Evolutionary conservation across 495 filamentous ascomycete genomes (phyloP).

Genomic region (Aspergillus olivimuriae): DNA sequence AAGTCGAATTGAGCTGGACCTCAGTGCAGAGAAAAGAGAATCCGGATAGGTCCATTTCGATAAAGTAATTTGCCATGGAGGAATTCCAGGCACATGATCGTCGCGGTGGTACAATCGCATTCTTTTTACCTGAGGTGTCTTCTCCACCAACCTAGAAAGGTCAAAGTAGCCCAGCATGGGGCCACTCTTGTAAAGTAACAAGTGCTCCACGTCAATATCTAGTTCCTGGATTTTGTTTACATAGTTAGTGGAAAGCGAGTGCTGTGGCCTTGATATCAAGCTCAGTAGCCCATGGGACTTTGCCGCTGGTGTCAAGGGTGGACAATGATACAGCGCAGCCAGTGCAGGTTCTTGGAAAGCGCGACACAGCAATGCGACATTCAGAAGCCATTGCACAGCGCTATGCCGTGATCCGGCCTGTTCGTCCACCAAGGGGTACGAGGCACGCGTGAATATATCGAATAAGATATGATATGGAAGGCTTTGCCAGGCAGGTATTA

Average conservation of each 20-base stretch:
- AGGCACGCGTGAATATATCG: conserved; percentile 61
- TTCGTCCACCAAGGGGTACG: conserved; percentile 53
- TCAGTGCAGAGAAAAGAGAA: conserved; percentile 50
- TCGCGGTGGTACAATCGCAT: conserved; percentile 36
- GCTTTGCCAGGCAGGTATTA: conserved; percentile 59
- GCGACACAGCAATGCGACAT: conserved; percentile 54
- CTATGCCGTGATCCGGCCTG: conserved; percentile 22
- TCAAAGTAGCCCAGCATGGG: conserved; percentile 43
- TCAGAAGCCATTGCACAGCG: conserved; percentile 55
- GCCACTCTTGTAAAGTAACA: conserved; percentile 38
- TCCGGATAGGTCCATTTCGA: conserved; percentile 60
- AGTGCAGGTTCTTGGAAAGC: conserved; percentile 69
- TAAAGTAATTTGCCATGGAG: conserved; percentile 16
- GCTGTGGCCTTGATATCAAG: conserved; percentile 38
- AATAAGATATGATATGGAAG: conserved; percentile 69
- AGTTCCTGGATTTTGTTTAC: conserved; percentile 63
- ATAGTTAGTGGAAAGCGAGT: conserved; percentile 46
- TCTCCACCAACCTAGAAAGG: conserved; percentile 32
- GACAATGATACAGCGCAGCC: conserved; percentile 63
- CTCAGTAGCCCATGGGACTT: conserved; percentile 43
- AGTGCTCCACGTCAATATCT: conserved; percentile 52
- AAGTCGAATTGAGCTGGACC: conserved; percentile 41
- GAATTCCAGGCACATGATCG: conserved; percentile 27
- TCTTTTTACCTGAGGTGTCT: conserved; percentile 35
- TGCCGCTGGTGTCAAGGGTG: conserved; percentile 51